These are phyloP conservation scores for Apiospora saccharicola DNA, from an alignment of 2,329 filamentous ascomycete genomes.

Conservation along the genomic window DNA sequence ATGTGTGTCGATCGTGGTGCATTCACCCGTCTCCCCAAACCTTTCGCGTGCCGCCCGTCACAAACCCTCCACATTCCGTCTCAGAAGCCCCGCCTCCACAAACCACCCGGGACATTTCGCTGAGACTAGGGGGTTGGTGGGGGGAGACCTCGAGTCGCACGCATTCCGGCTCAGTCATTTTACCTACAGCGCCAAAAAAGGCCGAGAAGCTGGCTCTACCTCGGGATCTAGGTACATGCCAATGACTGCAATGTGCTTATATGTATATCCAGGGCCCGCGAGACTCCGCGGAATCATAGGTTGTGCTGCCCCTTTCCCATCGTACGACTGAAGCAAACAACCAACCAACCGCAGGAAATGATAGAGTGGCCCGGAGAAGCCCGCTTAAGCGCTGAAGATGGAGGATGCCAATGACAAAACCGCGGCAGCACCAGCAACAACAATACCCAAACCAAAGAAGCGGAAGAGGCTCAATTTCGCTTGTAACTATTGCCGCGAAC, in stretches of 20 bases:
- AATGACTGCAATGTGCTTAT: not conserved
- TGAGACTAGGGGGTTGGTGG: not conserved
- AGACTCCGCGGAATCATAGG: conserved; percentile 12
- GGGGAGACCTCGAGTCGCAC: conserved; percentile 3
- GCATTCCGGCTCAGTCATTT: not conserved
- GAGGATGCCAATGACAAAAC: not conserved
- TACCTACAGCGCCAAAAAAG: not conserved
- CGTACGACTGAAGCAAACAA: not conserved
- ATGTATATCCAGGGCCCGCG: not conserved
- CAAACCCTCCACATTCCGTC: conserved; percentile 17
- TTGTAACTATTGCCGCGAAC: conserved; percentile 29
- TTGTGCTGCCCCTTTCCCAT: not conserved
- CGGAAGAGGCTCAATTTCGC: conserved; percentile 27
- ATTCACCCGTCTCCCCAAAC: not conserved
- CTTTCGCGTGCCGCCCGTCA: not conserved
- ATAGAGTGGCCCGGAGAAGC: no score
- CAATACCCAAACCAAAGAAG: conserved; percentile 21
- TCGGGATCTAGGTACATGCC: not conserved
- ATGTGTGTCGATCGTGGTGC: not conserved
- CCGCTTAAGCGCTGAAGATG: not conserved
- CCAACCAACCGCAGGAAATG: not conserved
- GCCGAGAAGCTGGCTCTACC: not conserved
- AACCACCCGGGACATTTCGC: not conserved
- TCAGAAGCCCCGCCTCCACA: not conserved
- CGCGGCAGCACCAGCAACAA: not conserved